A percentile compares a stretch with the other conserved stretches of the same genome.
Conservation (phyloP, 1,284 basidiomycete species). For the Flammula alnicola region DNA sequence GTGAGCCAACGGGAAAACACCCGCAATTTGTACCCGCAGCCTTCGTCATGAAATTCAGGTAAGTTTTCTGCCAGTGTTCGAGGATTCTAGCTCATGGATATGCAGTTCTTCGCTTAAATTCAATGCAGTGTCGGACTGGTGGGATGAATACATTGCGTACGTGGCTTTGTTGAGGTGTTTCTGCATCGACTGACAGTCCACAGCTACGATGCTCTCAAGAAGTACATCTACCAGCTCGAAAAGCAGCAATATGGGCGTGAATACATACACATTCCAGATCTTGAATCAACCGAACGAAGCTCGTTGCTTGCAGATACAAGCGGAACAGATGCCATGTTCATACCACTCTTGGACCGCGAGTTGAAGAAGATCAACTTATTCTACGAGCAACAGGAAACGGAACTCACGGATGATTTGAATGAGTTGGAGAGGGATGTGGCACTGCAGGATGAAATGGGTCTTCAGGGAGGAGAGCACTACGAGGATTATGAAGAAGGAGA, state of each 20-base stretch:
- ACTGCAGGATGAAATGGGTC: conserved; percentile 69
- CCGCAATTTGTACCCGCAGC: conserved; percentile 20
- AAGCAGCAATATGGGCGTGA: conserved; percentile 59
- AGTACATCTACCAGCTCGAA: conserved; percentile 84
- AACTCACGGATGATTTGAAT: conserved; percentile 67
- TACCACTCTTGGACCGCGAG: conserved; percentile 82
- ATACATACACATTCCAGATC: conserved; percentile 45
- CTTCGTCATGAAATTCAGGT: conserved; percentile 69
- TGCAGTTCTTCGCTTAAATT: conserved; percentile 82
- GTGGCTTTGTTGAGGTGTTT: conserved; percentile 32
- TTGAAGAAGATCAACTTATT: conserved; percentile 84
- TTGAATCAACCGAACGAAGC: conserved; percentile 67
- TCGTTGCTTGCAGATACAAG: conserved; percentile 51
- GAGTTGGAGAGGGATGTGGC: conserved; percentile 71
- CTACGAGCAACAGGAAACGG: conserved; percentile 79
- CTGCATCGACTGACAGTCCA: conserved; percentile 1
- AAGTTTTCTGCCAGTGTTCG: conserved; percentile 3
- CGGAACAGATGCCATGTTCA: conserved; percentile 65
- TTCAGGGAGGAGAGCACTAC: conserved; percentile 52
- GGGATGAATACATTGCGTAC: conserved; percentile 89
- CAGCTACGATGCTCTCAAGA: conserved; percentile 87
- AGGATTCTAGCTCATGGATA: background rate
- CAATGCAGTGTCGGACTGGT: conserved; percentile 95
- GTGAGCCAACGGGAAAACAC: conserved; percentile 19
- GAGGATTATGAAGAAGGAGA: conserved; percentile 69